Conservation (phyloP, 768 basidiomycete genomes). For the Mrakia gelida region DNA sequence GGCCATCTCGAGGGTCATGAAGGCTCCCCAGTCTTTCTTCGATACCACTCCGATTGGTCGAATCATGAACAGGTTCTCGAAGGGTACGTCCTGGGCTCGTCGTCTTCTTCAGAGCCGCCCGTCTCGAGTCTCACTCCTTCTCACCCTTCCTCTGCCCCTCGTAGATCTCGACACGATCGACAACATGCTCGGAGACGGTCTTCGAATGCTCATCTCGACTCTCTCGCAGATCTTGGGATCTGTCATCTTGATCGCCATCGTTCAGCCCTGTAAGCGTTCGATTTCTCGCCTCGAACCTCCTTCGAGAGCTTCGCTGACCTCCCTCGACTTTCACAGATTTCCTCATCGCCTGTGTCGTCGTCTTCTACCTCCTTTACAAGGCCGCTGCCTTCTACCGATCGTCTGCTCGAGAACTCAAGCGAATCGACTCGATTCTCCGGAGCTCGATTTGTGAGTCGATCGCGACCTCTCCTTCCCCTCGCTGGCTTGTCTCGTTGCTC, state of each 20-base stretch:
- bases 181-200: slow-evolving; percentile 40
- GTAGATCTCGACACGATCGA: slow-evolving; percentile 6
- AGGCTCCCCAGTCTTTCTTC: slow-evolving; percentile 82
- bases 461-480: slow-evolving; percentile 37
- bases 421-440: slow-evolving; percentile 68
- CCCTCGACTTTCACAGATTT: slow-evolving; percentile 67
- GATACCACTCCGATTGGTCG: slow-evolving; percentile 56
- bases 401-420: slow-evolving; percentile 78
- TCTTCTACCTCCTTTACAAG: slow-evolving; percentile 13
- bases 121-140: slow-evolving; percentile 36
- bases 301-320: neutral
- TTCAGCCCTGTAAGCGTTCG: slow-evolving; percentile 24
- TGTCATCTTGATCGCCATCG: slow-evolving; percentile 57
- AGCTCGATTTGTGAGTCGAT: slow-evolving; percentile 60
- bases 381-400: slow-evolving; percentile 65
- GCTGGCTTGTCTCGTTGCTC: too few species aligned
- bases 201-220: slow-evolving; percentile 65
- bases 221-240: slow-evolving; percentile 48
- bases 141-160: neutral
- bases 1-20: slow-evolving; percentile 56
- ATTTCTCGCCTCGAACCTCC: too few species aligned
- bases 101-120: slow-evolving; percentile 3
- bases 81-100: slow-evolving; percentile 37
- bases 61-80: slow-evolving; percentile 44
- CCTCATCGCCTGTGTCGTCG: slow-evolving; percentile 62